These are phyloP conservation scores for Ophiocordyceps unilateralis DNA, from an alignment of 2,329 filamentous ascomycete genomes.

Conservation along the genomic window DNA sequence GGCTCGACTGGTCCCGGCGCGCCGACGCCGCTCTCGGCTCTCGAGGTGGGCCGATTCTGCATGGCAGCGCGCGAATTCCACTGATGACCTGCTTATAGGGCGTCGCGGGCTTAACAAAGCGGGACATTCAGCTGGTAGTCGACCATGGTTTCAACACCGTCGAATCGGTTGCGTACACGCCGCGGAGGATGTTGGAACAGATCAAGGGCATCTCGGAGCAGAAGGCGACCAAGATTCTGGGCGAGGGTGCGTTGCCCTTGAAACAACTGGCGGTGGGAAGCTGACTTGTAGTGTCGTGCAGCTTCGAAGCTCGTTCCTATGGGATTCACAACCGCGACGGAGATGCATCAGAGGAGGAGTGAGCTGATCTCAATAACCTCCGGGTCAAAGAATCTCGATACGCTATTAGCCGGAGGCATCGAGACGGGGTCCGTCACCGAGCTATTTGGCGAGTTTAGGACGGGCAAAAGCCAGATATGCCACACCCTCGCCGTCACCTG, in stretches of 20 bases:
- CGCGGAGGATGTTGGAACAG: conserved; percentile 70
- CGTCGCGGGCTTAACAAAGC: conserved; percentile 73
- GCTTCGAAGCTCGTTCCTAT: conserved; percentile 93
- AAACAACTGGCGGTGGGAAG: too few relatives aligned
- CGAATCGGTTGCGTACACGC: conserved; percentile 84
- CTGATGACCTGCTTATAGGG: conserved; percentile 36
- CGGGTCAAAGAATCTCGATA: conserved; percentile 93
- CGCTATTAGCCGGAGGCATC: conserved; percentile 79
- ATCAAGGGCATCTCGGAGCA: conserved; percentile 97
- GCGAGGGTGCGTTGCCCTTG: conserved; percentile 48
- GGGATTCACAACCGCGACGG: conserved; percentile 96
- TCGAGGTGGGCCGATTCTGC: conserved; percentile 52
- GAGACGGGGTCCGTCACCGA: conserved; percentile 98
- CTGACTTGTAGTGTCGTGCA: conserved; percentile 17
- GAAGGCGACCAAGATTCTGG: conserved; percentile 81
- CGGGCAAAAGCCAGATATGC: conserved; percentile 96
- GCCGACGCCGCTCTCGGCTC: conserved; percentile 69
- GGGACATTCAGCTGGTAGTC: conserved; percentile 83
- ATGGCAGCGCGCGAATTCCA: background rate
- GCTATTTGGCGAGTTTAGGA: conserved; percentile 94
- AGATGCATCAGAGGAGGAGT: conserved; percentile 94
- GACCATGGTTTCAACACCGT: conserved; percentile 93
- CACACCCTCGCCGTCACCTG: conserved; percentile 98
- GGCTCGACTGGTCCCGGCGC: conserved; percentile 70
- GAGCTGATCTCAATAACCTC: conserved; percentile 97